Percentiles rank a stretch among this genome's conserved stretches.
phyloP scores from a whole-genome alignment of 1,284 basidiomycete species.

The Microbotryum silenes-acaulis region DNA sequence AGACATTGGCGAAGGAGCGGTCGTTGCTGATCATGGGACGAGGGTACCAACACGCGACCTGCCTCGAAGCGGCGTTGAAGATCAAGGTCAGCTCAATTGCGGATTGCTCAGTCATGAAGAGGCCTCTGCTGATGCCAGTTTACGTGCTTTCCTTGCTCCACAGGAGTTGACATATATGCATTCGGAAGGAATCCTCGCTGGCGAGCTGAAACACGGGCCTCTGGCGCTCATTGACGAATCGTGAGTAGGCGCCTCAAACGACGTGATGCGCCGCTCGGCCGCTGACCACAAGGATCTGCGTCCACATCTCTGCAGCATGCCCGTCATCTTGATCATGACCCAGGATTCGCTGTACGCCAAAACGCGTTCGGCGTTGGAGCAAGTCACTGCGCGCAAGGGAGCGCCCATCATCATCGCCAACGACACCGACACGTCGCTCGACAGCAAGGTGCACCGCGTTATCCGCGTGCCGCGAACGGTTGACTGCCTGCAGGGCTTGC shows the following conservation, averaged over 20 bases:
- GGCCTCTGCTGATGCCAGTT: constrained; percentile 61
- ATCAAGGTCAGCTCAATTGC: constrained; percentile 85
- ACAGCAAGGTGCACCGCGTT: constrained; percentile 50
- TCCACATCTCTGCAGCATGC: constrained; percentile 10
- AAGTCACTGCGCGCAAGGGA: constrained; percentile 92
- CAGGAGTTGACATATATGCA: constrained; percentile 39
- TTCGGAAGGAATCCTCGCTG: constrained; percentile 69
- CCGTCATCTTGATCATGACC: constrained; percentile 96
- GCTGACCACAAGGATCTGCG: neutral
- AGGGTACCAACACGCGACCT: constrained; percentile 96
- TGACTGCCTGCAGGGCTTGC: constrained; percentile 88
- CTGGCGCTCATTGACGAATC: constrained; percentile 96
- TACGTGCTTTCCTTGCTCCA: constrained; percentile 35
- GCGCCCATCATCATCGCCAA: constrained; percentile 76
- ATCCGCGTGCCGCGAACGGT: constrained; percentile 58
- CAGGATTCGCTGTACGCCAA: constrained; percentile 97
- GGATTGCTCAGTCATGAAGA: constrained; percentile 44
- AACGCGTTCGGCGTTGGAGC: constrained; percentile 88
- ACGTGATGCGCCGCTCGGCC: neutral
- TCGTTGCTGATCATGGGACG: constrained; percentile 95
- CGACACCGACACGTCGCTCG: constrained; percentile 77
- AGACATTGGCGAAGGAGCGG: constrained; percentile 69
- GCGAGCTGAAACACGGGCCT: constrained; percentile 97
- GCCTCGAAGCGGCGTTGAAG: constrained; percentile 95
- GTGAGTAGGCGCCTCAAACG: constrained; percentile 32